Evolutionary conservation across 2,329 filamentous ascomycete genomes (phyloP).

Genomic region (Lithohypha guttulata): DNA sequence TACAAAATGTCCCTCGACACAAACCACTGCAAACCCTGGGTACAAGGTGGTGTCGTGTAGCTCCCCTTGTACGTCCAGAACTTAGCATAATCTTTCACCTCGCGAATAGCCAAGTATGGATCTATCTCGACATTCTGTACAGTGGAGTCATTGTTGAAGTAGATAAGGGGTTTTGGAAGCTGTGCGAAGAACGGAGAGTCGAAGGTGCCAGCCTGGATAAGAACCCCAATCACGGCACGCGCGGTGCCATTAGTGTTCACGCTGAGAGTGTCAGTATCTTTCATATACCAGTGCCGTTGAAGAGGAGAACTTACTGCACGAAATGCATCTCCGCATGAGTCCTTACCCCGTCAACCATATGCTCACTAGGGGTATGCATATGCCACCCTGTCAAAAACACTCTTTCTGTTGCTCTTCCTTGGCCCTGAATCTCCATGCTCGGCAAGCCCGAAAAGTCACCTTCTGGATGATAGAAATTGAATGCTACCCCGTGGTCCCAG

Average conservation of each 20-base stretch:
- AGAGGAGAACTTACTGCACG: conserved; percentile 33
- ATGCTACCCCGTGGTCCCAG: conserved; percentile 41
- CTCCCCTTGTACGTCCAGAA: conserved; percentile 47
- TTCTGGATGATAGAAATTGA: conserved; percentile 30
- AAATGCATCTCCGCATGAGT: conserved; percentile 37
- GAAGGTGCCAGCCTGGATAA: conserved; percentile 34
- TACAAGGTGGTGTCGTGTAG: conserved; percentile 53
- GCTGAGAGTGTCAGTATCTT: not conserved
- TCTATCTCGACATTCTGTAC: conserved; percentile 16
- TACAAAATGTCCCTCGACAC: conserved; percentile 27
- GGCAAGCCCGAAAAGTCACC: conserved; percentile 31
- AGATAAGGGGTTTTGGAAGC: conserved; percentile 29
- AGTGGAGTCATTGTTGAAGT: conserved; percentile 28
- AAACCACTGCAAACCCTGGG: conserved; percentile 46
- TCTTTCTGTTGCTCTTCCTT: conserved; percentile 37
- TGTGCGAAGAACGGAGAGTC: conserved; percentile 26
- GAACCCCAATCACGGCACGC: conserved; percentile 37
- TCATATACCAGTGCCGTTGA: conserved; percentile 19
- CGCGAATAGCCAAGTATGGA: conserved; percentile 13
- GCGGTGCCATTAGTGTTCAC: conserved; percentile 31
- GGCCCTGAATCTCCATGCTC: conserved; percentile 34
- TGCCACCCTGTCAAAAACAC: conserved; percentile 42
- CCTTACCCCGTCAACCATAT: conserved; percentile 34
- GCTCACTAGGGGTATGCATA: conserved; percentile 42
- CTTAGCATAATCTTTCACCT: conserved; percentile 14